Percentiles rank a stretch among this genome's conserved stretches.
Conservation (phyloP, 1,284 basidiomycete species). For the Laetiporus sulphureus region DNA sequence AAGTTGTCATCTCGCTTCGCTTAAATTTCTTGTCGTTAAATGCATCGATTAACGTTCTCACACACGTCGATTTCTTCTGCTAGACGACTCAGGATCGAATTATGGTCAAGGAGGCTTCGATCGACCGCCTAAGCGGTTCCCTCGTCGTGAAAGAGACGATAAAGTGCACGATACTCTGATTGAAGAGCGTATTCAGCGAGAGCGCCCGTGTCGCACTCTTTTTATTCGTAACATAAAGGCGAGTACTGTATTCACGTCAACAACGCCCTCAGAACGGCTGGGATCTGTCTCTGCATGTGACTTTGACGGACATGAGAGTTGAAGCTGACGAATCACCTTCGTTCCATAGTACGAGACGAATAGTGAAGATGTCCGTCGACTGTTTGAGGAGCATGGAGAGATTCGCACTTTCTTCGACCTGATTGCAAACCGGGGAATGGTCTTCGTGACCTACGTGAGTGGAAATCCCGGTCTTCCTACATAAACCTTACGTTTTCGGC, state of each 20-base stretch:
- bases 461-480: too few species aligned
- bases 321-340: constrained; percentile 1
- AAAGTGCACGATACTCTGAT: constrained; percentile 83
- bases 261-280: too few species aligned
- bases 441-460: constrained; percentile 96
- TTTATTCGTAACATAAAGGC: constrained; percentile 98
- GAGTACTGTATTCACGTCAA: constrained; percentile 33
- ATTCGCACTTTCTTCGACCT: constrained; percentile 97
- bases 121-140: constrained; percentile 37
- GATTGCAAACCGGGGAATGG: constrained; percentile 90
- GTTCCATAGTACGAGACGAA: constrained; percentile 80
- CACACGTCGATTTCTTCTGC: constrained; percentile 38
- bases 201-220: constrained; percentile 89
- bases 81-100: constrained; percentile 50
- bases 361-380: constrained; percentile 73
- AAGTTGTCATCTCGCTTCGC: constrained; percentile 1
- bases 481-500: too few species aligned
- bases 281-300: background rate
- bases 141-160: constrained; percentile 69
- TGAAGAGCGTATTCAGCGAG: constrained; percentile 84
- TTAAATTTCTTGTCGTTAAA: constrained; percentile 18
- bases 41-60: constrained; percentile 42
- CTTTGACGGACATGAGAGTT: background rate
- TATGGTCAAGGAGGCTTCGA: constrained; percentile 49
- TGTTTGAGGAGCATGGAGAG: constrained; percentile 90